Evolutionary conservation across 768 basidiomycete species (phyloP).

Genomic region (Boletus sensibilis): DNA sequence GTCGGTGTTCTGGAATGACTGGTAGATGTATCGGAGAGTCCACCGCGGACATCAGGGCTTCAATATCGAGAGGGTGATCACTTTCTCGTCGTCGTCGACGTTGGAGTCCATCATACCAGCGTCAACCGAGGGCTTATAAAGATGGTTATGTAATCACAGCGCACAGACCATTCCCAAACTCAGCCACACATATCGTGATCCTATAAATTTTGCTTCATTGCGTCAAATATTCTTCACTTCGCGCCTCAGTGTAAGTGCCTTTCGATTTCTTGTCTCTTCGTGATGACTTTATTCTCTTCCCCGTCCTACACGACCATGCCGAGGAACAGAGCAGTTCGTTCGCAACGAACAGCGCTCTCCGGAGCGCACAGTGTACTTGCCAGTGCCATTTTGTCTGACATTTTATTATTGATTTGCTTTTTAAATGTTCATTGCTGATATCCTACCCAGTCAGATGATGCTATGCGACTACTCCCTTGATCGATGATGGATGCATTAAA

Average conservation of each 20-base stretch:
- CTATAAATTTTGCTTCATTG: constrained; percentile 29
- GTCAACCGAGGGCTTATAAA: constrained; percentile 12
- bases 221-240: background rate
- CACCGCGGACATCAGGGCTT: constrained; percentile 20
- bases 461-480: background rate
- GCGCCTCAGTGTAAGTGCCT: constrained; percentile 14
- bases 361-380: constrained; percentile 76
- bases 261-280: constrained; percentile 1
- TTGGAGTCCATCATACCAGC: constrained; percentile 6
- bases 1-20: constrained; percentile 13
- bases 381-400: constrained; percentile 86
- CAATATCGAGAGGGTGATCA: background rate
- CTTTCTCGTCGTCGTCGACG: constrained; percentile 21
- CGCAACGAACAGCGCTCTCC: constrained; percentile 68
- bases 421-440: constrained; percentile 12
- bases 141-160: constrained; percentile 23
- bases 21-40: constrained; percentile 7
- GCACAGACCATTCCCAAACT: constrained; percentile 35
- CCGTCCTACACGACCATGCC: constrained; percentile 89
- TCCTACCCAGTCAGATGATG: constrained; percentile 4
- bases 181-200: constrained; percentile 20
- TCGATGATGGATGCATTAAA: background rate
- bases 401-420: constrained; percentile 1
- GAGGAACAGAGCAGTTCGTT: constrained; percentile 79
- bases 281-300: constrained; percentile 88